Evolutionary conservation across 2,329 filamentous ascomycete genomes (phyloP).

Genomic region (Nectriaceae sp.): DNA sequence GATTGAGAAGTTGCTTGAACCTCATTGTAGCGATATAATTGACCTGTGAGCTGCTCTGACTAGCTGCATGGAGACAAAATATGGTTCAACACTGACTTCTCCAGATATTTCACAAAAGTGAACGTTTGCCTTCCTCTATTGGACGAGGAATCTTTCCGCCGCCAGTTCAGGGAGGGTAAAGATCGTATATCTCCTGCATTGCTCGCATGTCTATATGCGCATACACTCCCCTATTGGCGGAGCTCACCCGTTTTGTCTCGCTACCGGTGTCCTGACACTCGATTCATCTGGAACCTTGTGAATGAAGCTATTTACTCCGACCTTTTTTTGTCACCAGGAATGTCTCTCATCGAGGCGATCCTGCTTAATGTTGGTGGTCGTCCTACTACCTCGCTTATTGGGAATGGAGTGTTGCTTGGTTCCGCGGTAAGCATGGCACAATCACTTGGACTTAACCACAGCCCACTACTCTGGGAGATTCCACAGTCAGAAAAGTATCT

Average conservation of each 20-base stretch:
- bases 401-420: slow-evolving; percentile 54
- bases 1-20: slow-evolving; percentile 60
- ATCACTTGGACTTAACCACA: slow-evolving; percentile 55
- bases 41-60: slow-evolving; percentile 40
- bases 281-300: slow-evolving; percentile 64
- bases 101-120: slow-evolving; percentile 37
- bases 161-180: slow-evolving; percentile 46
- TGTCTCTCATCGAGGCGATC: slow-evolving; percentile 59
- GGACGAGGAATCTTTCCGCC: slow-evolving; percentile 55
- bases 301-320: slow-evolving; percentile 62
- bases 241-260: slow-evolving; percentile 44
- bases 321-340: slow-evolving; percentile 57
- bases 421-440: slow-evolving; percentile 54
- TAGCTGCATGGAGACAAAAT: too few species aligned
- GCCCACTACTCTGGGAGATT: slow-evolving; percentile 56
- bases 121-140: slow-evolving; percentile 64
- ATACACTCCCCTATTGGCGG: slow-evolving; percentile 60
- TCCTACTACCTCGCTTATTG: slow-evolving; percentile 61
- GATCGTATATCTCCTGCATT: slow-evolving; percentile 57
- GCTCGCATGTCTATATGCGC: slow-evolving; percentile 58
- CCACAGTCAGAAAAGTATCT: slow-evolving; percentile 50
- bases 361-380: slow-evolving; percentile 61
- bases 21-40: slow-evolving; percentile 52
- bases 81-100: too few species aligned
- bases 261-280: slow-evolving; percentile 55